Base-by-base conservation (phyloP, 371 early-diverging fungal species). In the Coemansia sp. region DNA sequence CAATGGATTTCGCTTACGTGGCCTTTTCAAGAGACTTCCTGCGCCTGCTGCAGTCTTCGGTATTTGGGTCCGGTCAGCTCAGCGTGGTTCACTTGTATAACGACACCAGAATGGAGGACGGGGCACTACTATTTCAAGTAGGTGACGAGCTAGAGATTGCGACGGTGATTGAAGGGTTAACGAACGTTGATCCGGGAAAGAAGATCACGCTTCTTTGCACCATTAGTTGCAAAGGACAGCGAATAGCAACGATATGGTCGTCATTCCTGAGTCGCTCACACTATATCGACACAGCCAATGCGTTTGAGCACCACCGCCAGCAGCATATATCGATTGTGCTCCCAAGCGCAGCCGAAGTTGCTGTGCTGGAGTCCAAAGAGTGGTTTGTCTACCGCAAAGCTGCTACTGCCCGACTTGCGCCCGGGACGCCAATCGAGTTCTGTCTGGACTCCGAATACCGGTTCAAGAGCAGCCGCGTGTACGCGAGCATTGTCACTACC, bases 51-150 rank as follows among this genome's bases (percentile, higher is more conserved):
- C 35, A 38, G 1, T 61, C 66, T 1, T 36, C 65, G 0, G 40
- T 58, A 8, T 90, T 95, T 65, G 93, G 94, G 69, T 93, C 91
- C 52, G 94, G 95, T 70, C 82, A 94, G 50, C 81, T 95, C 59
- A 84, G 84, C 55, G 82, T 94, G 20, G 95, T 97, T 31, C 97
- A 95, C 70, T 81, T 94, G 50, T 88, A 88, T 75, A 94, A 97
- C 82, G 89, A 88, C 42, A 92, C 91, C 83, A 84, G 88, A 63
- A 81, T 92, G 66, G 77, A 90, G 38, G 89, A 89, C 31, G 83
- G 85, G 16, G 82, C 83, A 45, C 84, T 6, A 12, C 1, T 9
- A 40, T 11, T 55, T 30, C 2, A 8, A 6, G 26, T 26, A 9
- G 55, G 55, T 6, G 94, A 95, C 72, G 74, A 81, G 16, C 87